These are phyloP conservation scores for Gelatoporia subvermispora DNA, from an alignment of 768 basidiomycete genomes.

Conservation along the genomic window DNA sequence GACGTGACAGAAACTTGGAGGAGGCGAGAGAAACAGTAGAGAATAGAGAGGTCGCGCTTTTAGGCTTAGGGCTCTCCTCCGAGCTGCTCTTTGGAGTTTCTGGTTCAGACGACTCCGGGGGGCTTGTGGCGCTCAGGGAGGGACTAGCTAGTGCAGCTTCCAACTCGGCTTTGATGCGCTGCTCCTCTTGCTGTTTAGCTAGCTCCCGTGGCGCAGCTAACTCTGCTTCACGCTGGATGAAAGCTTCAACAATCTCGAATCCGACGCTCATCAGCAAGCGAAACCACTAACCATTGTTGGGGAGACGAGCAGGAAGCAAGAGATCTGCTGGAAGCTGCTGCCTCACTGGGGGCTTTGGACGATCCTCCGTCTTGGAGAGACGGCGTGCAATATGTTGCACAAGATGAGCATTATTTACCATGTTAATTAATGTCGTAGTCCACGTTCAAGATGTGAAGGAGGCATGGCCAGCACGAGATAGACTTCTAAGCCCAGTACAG, in stretches of 20 bases:
- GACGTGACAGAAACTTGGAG: slow-evolving; percentile 8
- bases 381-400: slow-evolving; percentile 1
- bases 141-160: too few relatives aligned
- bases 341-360: neutral
- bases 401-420: slow-evolving; percentile 6
- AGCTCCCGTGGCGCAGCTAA: slow-evolving; percentile 52
- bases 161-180: too few relatives aligned
- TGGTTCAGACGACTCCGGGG: too few relatives aligned
- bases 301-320: slow-evolving; percentile 67
- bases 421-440: neutral
- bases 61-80: slow-evolving; percentile 14
- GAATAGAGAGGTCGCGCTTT: slow-evolving; percentile 17
- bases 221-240: slow-evolving; percentile 69
- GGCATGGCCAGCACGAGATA: too few relatives aligned
- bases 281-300: slow-evolving; percentile 48
- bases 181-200: slow-evolving; percentile 35
- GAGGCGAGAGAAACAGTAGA: slow-evolving; percentile 32
- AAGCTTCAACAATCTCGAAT: slow-evolving; percentile 37
- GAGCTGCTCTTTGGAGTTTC: neutral
- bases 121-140: too few relatives aligned
- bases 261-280: slow-evolving; percentile 1
- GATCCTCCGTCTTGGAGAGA: neutral
- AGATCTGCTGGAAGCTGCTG: slow-evolving; percentile 41
- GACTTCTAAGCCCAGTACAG: neutral
- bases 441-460: too few relatives aligned